These are phyloP conservation scores for Brassica hybrid DNA, from an alignment of 441 rosid species.

Conservation along the genomic window DNA sequence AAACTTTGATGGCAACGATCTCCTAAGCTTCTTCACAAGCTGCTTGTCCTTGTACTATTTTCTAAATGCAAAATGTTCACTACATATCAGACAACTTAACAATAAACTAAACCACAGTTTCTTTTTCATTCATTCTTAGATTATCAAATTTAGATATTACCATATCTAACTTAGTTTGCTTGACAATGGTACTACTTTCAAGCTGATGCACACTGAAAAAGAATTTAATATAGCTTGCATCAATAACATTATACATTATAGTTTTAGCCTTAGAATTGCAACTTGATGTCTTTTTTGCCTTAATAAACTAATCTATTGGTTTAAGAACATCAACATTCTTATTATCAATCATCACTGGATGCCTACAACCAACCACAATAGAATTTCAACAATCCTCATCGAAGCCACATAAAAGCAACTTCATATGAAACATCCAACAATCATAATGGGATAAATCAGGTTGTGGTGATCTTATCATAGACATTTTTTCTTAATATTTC, in stretches of 20 bases:
- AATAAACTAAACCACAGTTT: neutral
- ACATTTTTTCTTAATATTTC: too few relatives aligned
- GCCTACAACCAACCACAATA: neutral
- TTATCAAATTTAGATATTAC: too few relatives aligned
- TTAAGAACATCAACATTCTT: neutral
- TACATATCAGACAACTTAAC: neutral
- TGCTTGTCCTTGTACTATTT: neutral
- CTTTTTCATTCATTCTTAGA: neutral
- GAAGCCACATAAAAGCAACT: too few relatives aligned
- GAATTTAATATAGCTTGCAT: neutral
- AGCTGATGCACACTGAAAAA: neutral
- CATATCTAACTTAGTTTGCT: too few relatives aligned
- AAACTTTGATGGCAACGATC: neutral
- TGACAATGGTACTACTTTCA: too few relatives aligned
- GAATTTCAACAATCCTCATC: neutral
- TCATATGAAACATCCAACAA: too few relatives aligned
- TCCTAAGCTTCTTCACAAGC: neutral
- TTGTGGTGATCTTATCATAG: too few relatives aligned
- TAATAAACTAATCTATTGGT: too few relatives aligned
- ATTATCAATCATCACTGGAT: neutral
- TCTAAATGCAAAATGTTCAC: neutral
- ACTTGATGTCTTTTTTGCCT: too few relatives aligned
- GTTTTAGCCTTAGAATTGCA: neutral
- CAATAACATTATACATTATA: too few relatives aligned
- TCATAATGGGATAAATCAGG: too few relatives aligned